Evolutionary conservation across 768 basidiomycete species (phyloP).

Genomic region (Sporobolomyces roseus): DNA sequence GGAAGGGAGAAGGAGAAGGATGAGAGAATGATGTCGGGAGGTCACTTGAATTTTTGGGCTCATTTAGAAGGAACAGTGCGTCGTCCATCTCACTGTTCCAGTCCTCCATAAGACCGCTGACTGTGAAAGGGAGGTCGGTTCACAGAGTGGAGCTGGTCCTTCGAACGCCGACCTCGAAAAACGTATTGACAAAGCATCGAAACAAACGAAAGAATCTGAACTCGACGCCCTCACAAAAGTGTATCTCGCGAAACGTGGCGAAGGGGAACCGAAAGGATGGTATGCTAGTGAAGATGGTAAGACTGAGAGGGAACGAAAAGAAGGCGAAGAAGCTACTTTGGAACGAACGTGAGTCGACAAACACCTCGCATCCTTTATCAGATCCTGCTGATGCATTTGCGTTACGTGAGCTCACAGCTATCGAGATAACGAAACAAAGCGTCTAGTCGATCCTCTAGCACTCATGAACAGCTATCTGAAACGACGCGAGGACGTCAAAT

Average conservation of each 20-base stretch:
- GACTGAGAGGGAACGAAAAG: constrained; percentile 34
- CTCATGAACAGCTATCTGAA: constrained; percentile 43
- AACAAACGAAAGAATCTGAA: constrained; percentile 10
- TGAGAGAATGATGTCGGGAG: constrained; percentile 8
- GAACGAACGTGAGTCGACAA: constrained; percentile 33
- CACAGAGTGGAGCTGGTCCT: neutral
- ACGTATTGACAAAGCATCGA: constrained; percentile 9
- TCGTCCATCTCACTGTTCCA: neutral
- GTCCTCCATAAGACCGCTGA: too few relatives aligned
- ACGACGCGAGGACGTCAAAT: constrained; percentile 35
- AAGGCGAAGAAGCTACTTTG: constrained; percentile 27
- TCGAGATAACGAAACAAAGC: constrained; percentile 42
- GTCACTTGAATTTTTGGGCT: constrained; percentile 40
- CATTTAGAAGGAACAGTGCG: constrained; percentile 30
- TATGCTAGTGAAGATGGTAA: constrained; percentile 31
- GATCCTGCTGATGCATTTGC: too few relatives aligned
- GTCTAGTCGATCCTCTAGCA: constrained; percentile 41
- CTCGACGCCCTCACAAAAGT: constrained; percentile 29
- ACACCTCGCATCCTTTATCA: too few relatives aligned
- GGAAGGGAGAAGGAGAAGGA: neutral
- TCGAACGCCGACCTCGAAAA: constrained; percentile 2
- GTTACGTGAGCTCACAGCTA: constrained; percentile 24
- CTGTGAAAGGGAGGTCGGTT: too few relatives aligned
- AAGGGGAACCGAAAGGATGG: constrained; percentile 35
- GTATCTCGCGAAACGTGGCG: constrained; percentile 33